Conservation (phyloP, 495 filamentous ascomycete species). For the Daldinia grandis region DNA sequence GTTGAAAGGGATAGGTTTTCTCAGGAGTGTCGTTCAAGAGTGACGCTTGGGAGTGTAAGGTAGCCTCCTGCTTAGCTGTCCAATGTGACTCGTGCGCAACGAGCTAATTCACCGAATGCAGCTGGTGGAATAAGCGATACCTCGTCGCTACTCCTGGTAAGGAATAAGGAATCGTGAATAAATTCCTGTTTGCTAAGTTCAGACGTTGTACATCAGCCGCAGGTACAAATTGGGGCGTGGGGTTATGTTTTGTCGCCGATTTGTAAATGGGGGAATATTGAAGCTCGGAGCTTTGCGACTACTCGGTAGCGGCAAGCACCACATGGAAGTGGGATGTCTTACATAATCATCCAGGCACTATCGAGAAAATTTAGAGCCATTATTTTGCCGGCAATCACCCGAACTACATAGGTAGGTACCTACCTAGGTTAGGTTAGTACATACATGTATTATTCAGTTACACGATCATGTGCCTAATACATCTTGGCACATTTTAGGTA, state of each 20-base stretch:
- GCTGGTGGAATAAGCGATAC: background rate
- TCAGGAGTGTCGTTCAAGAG: background rate
- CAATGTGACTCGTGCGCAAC: slow-evolving; percentile 5
- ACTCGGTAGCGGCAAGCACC: background rate
- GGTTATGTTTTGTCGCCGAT: background rate
- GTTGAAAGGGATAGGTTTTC: background rate
- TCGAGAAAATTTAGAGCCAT: slow-evolving; percentile 16
- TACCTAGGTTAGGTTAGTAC: no score
- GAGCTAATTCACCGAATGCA: slow-evolving; percentile 12
- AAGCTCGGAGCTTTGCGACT: slow-evolving; percentile 31
- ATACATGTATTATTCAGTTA: no score
- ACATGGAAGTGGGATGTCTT: slow-evolving; percentile 15
- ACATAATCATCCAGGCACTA: background rate
- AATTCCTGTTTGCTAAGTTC: background rate
- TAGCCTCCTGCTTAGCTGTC: slow-evolving; percentile 1
- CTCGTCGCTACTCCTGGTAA: background rate
- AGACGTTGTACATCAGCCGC: background rate
- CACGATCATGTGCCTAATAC: background rate
- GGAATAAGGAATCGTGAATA: background rate
- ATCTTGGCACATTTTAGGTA: background rate
- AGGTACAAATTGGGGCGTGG: background rate
- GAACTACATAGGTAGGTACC: background rate
- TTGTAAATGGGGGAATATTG: slow-evolving; percentile 16
- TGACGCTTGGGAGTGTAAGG: slow-evolving; percentile 1
- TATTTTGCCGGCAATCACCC: slow-evolving; percentile 20